Evolutionary conservation across 2,329 filamentous ascomycete species (phyloP).

Genomic region (Colletotrichum australisinense): DNA sequence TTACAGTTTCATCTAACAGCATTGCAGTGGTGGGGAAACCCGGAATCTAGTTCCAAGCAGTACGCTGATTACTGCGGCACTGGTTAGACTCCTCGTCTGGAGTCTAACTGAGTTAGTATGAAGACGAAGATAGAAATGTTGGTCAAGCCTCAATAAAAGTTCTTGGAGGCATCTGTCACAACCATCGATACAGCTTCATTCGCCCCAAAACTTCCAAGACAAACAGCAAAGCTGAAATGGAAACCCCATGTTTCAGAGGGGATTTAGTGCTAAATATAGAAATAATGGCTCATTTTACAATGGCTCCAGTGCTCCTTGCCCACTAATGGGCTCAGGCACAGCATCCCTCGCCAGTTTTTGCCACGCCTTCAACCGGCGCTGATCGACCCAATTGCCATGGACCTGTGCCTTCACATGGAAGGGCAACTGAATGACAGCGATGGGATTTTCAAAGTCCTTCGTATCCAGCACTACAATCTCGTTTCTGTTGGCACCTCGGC

Average conservation of each 20-base stretch:
- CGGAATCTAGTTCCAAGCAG: slow-evolving; percentile 22
- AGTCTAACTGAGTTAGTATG: too few relatives aligned
- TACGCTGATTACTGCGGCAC: slow-evolving; percentile 34
- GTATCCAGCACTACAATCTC: slow-evolving; percentile 56
- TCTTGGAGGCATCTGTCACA: neutral
- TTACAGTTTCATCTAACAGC: neutral
- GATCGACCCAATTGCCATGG: slow-evolving; percentile 47
- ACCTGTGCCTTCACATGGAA: slow-evolving; percentile 44
- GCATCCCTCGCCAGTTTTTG: slow-evolving; percentile 1
- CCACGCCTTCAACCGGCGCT: slow-evolving; percentile 41
- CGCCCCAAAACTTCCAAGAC: too few relatives aligned
- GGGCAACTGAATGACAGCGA: slow-evolving; percentile 53
- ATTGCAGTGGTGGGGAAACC: slow-evolving; percentile 26
- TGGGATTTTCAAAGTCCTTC: slow-evolving; percentile 47
- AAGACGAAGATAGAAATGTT: too few relatives aligned
- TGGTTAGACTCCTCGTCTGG: neutral
- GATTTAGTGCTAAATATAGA: neutral
- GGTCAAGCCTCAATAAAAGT: neutral
- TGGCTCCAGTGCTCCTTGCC: slow-evolving; percentile 3
- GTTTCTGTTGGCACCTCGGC: slow-evolving; percentile 41
- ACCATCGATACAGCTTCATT: too few relatives aligned
- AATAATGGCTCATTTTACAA: neutral
- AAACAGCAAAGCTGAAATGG: neutral
- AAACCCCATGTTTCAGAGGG: too few relatives aligned
- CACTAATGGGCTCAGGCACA: neutral